phyloP scores from a whole-genome alignment of 202 grass and related monocot genomes.

The Schoenoplectus tabernaemontani region DNA sequence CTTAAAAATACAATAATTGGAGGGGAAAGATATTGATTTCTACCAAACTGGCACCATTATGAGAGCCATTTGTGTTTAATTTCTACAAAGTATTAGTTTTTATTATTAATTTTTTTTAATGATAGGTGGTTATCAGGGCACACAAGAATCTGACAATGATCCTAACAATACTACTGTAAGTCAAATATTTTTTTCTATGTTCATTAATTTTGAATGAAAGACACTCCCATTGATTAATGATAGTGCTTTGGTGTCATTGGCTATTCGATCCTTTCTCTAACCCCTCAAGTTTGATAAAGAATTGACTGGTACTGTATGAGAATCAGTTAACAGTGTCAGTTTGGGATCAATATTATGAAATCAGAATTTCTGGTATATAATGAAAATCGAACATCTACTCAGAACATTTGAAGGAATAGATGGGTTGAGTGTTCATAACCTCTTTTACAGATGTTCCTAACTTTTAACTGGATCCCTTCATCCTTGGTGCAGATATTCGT shows the following conservation, averaged over 20 bases:
- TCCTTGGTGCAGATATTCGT: constrained; percentile 61
- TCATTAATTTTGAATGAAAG: not conserved
- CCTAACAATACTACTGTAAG: constrained; percentile 87
- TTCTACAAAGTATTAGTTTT: not conserved
- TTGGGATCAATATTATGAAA: not conserved
- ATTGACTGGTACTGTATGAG: not conserved
- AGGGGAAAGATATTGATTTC: not conserved
- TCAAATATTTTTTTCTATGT: constrained; percentile 17
- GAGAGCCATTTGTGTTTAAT: not conserved
- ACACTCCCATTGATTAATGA: not conserved
- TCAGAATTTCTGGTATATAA: not conserved
- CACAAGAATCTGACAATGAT: constrained; percentile 60
- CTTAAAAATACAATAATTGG: not conserved
- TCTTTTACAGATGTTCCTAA: not conserved
- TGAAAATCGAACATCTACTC: not conserved
- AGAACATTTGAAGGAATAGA: not conserved
- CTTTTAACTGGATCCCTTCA: too few species aligned
- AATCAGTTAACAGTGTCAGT: not conserved
- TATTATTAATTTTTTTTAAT: constrained; percentile 23
- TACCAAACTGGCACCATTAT: not conserved
- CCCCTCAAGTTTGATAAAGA: not conserved
- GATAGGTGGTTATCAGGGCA: constrained; percentile 51
- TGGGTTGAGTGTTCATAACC: not conserved
- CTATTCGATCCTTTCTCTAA: not conserved
- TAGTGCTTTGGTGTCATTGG: not conserved